Conservation (phyloP, 225 moss, liverwort and hornwort species). For the Straminergon stramineum region DNA sequence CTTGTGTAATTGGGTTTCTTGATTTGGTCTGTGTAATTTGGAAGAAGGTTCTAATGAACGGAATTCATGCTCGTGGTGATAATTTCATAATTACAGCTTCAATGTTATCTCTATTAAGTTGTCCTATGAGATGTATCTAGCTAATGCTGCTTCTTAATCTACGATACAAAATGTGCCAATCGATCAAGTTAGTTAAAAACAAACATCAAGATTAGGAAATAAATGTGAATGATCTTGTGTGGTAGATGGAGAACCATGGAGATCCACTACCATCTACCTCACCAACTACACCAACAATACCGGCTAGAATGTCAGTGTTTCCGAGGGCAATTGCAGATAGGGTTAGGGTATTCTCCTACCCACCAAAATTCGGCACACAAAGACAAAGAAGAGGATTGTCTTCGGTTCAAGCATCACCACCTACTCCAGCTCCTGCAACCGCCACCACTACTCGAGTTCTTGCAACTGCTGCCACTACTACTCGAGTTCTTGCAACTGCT, state of each 20-base stretch:
- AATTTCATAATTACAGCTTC: no score
- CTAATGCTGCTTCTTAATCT: no score
- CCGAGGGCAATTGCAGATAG: not conserved
- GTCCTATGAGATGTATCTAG: no score
- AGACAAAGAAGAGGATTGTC: not conserved
- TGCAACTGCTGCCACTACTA: rapidly evolving
- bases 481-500: rapidly evolving
- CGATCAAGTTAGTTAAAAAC: no score
- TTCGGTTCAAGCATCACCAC: not conserved
- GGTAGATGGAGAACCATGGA: not conserved
- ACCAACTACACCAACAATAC: not conserved
- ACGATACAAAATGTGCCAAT: no score
- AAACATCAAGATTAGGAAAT: no score
- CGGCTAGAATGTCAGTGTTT: not conserved
- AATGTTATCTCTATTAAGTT: no score
- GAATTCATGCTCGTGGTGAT: no score
- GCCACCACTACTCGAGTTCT: rapidly evolving
- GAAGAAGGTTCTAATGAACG: no score
- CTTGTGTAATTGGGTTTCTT: no score
- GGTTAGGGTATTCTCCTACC: not conserved
- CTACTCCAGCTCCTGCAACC: not conserved
- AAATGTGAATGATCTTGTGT: no score
- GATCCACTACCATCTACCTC: not conserved
- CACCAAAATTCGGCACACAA: not conserved
- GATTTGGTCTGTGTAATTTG: no score